Evolutionary conservation across 1,284 basidiomycete species (phyloP), one percentile per base, ranked within the genome.

Genomic region (Violaceomyces palustris): DNA sequence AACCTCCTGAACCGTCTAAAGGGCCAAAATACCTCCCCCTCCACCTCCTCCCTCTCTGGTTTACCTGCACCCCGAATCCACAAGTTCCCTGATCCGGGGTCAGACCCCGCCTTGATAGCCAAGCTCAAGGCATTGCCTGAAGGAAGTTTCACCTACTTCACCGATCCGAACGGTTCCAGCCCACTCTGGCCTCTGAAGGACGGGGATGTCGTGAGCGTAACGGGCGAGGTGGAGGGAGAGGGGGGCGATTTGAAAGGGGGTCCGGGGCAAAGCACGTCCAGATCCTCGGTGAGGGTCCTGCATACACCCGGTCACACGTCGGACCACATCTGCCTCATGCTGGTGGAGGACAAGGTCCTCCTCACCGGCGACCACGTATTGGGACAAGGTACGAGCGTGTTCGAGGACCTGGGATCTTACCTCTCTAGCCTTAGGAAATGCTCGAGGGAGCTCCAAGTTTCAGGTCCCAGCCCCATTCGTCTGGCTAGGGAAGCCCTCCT

Each of bases 301-400:
- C 84, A 88, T 67, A 86, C 89, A 0, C 93, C 92, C 0, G 93
- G 92, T 0, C 93, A 97, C 69, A 96, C 92, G 0, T 69, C 78
- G 27, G 92, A 97, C 73, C 92, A 88, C 6, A 81, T 93, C 60
- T 85, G 79, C 39, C 41, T 73, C 6, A 28, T 69, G n/a, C 41
- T 69, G 14, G 33, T 46, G 25, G 56, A 68, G 35, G 31, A 78
- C 83, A 81, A 1, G 78, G 92, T 19, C 87, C 50, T 73, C 21
- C 45, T 93, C 75, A 92, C 89, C 0, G 88, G 86, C 1, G 93
- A 97, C 74, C 88, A 85, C 6, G 83, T 97, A 5, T 81, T 97
- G 18, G 92, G 93, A 0, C 83, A 90, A 56, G 90, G 91, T 2
- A 91, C 90, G 0, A 82, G 88, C 1, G 83, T 93, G 3, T 96